Base-by-base conservation (phyloP, 805 yeast genomes). In the Debaryomyces hansenii region DNA sequence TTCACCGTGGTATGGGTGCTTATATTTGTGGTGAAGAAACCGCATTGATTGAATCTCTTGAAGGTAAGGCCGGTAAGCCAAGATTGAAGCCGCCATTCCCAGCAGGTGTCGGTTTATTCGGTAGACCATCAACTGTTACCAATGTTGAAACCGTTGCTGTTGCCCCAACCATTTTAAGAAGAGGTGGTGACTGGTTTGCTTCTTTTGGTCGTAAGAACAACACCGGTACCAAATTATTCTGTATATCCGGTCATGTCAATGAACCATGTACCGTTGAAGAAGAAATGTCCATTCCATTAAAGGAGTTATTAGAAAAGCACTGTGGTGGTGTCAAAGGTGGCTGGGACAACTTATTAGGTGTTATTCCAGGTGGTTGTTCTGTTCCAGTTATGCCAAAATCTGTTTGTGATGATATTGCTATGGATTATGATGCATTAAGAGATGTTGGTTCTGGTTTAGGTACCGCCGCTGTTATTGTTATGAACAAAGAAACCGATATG, bases 21-120 rank as follows among this genome's bases (percentile, higher is more conserved):
- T 89, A 89, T 69, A 79, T 89, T 42, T 89, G 96, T 71, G 96
- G 96, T 59, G 96, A 89, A 70, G 96, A 89, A 70, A 89, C 96
- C 37, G 90, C 95, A 4, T 73, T 89, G 64, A 87, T 89, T 62
- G 96, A 89, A 73, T 84, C 91, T 3, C 74, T 89, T 45, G 96
- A 89, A 72, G 96, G 96, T 58, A 89, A 89, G 70, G 95, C 94
- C 47, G 96, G 96, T 55, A 89, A 89, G 71, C 96, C 96, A 56
- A 83, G 96, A 70, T 79, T 89, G 66, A 89, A 89, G 82, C 96
- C 96, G 32, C 96, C 96, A 53, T 89, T 89, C 80, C 96, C 96
- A 31, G 96, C 96, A 31, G 96, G 95, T 60, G 92, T 88, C 48
- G 96, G 96, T 59, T 75, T 89, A 46, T 89, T 86, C 57, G 96